These are phyloP conservation scores for Leccinum obscurum DNA, from an alignment of 768 basidiomycete genomes.

Conservation along the genomic window DNA sequence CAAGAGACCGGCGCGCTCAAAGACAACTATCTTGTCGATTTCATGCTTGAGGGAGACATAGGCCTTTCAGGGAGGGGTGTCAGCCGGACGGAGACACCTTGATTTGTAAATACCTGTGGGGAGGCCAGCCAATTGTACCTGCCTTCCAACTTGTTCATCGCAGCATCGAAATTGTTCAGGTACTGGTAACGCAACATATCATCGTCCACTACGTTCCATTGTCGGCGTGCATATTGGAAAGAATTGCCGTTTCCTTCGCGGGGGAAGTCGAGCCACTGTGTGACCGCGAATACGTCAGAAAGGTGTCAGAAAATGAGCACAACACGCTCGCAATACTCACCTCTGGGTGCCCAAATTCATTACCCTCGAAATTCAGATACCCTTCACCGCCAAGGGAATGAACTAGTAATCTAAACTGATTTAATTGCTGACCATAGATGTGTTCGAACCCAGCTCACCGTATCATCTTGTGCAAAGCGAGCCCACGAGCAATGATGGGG, in stretches of 20 bases:
- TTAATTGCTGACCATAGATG: constrained; percentile 1
- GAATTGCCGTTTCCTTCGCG: constrained; percentile 94
- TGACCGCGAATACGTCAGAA: not conserved
- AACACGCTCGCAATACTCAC: constrained; percentile 37
- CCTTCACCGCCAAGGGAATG: constrained; percentile 96
- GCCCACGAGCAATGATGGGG: constrained; percentile 80
- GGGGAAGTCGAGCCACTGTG: constrained; percentile 97
- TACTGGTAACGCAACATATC: constrained; percentile 84
- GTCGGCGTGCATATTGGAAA: constrained; percentile 95
- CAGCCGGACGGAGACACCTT: constrained; percentile 1
- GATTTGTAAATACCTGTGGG: constrained; percentile 55
- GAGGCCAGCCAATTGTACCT: constrained; percentile 83
- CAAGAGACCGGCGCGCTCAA: constrained; percentile 88
- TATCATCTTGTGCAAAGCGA: constrained; percentile 97
- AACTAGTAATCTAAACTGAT: constrained; percentile 65
- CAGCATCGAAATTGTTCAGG: constrained; percentile 89
- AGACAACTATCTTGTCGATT: constrained; percentile 88
- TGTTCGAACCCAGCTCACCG: constrained; percentile 49
- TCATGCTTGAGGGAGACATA: constrained; percentile 96
- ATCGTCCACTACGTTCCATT: constrained; percentile 96
- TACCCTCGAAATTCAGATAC: constrained; percentile 97
- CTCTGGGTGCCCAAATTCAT: constrained; percentile 98
- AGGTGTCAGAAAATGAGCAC: not conserved
- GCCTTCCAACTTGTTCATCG: constrained; percentile 87
- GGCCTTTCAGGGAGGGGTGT: constrained; percentile 47